Percentiles rank a stretch among this genome's conserved stretches.
Evolutionary conservation across 2,329 filamentous ascomycete species (phyloP).

Genomic region (Colletotrichum liriopes): DNA sequence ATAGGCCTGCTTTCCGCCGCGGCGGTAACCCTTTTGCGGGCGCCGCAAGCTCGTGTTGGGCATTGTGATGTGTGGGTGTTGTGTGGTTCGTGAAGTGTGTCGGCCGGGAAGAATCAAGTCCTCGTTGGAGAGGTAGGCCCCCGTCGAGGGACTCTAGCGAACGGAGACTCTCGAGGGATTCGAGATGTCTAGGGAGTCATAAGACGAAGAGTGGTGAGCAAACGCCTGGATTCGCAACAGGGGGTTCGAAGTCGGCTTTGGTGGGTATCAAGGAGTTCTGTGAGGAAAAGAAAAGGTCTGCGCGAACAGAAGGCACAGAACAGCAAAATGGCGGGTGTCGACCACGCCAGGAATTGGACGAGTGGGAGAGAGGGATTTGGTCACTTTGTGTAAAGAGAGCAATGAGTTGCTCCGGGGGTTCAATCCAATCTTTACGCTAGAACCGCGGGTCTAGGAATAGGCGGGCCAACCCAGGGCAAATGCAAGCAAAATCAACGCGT

Average conservation of each 20-base stretch:
- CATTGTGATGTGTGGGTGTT: conserved; percentile 59
- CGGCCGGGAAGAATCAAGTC: conserved; percentile 24
- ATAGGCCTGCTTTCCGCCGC: conserved; percentile 77
- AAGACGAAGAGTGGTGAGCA: neutral
- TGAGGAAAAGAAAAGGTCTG: conserved; percentile 1
- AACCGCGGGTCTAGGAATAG: conserved; percentile 26
- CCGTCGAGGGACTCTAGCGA: conserved; percentile 27
- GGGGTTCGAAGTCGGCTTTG: neutral
- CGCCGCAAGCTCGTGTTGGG: conserved; percentile 72
- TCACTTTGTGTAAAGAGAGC: conserved; percentile 21
- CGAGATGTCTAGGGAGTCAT: conserved; percentile 16
- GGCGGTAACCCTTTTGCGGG: conserved; percentile 78
- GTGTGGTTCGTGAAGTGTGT: neutral
- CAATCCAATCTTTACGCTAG: conserved; percentile 30
- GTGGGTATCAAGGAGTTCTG: conserved; percentile 38
- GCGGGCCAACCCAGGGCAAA: conserved; percentile 20
- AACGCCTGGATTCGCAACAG: conserved; percentile 1
- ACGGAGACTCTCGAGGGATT: conserved; percentile 21
- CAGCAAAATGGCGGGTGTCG: conserved; percentile 21
- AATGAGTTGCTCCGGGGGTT: conserved; percentile 5
- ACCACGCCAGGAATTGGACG: conserved; percentile 38
- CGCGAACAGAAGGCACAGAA: conserved; percentile 20
- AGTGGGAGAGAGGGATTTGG: conserved; percentile 34
- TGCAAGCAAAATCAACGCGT: conserved; percentile 36
- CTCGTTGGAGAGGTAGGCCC: neutral